Base-by-base conservation (phyloP, 2,329 filamentous ascomycete genomes). In the Macrophomina pseudophaseolina region DNA sequence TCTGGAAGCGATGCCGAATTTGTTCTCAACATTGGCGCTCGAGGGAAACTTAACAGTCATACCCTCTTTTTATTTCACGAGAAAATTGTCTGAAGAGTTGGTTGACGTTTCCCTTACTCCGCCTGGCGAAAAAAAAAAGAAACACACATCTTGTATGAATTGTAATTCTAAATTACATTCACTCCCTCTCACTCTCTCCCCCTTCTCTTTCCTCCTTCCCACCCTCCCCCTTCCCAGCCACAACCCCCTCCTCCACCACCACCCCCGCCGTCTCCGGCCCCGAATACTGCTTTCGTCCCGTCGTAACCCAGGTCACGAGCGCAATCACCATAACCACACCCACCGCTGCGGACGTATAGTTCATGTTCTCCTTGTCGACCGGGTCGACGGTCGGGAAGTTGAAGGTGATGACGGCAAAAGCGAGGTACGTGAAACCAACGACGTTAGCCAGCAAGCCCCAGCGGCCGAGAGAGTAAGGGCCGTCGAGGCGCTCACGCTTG, bases 271-370 rank as follows among this genome's bases (percentile, higher is more conserved):
- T 72, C 38, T 77, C 73, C 3, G 85, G 84, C 0, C 84, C 84
- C 0, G 80, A 83, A 68, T 86, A 87, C 28, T 80, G 74, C 69
- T 80, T 83, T 64, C 79, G 73, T 23, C 83, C 85, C 0, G 82
- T 85, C 1, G 80, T 83, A 7, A 85, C 67, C 85, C 85, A 87
- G 1, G 83, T 87, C 2, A 83, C 70, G 1, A 79, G 49, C 16
- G 81, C 83, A 18, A 88, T 77, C 5, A 86, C 67, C 72, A 82
- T 85, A 46, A 87, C 83, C 1, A 85, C 77, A 0, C 85, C 85
- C 35, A 87, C 82, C 0, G 85, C 85, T 0, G 86, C 85, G 28
- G 80, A 83, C 0, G 84, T 87, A 69, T 87, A 87, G 67, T 87
- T 88, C 85, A 87, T 88, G 42, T 85, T 85, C 32, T 84, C 80